These are phyloP conservation scores for Tuber magnatum DNA, from an alignment of 495 filamentous ascomycete species.

Conservation along the genomic window DNA sequence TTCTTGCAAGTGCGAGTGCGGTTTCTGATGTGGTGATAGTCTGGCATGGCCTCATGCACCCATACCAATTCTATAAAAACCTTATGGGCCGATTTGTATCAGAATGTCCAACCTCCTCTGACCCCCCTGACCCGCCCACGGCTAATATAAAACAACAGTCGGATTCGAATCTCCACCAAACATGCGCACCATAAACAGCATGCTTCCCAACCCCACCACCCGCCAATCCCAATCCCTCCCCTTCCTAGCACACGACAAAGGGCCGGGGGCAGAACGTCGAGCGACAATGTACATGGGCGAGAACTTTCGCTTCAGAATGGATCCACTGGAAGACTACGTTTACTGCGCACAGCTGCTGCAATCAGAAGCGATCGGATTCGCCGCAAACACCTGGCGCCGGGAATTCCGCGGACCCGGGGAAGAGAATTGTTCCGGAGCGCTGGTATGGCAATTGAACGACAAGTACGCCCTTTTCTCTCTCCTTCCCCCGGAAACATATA, in stretches of 20 bases:
- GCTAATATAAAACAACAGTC: constrained; percentile 40
- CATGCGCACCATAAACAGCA: constrained; percentile 62
- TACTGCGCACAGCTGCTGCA: constrained; percentile 63
- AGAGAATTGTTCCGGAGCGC: constrained; percentile 61
- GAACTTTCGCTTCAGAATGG: constrained; percentile 53
- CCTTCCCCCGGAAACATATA: too few species aligned
- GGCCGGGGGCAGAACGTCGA: constrained; percentile 66
- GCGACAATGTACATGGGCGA: constrained; percentile 69
- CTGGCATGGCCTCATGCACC: constrained; percentile 41
- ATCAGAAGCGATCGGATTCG: constrained; percentile 60
- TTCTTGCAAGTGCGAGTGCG: background rate
- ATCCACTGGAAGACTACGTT: constrained; percentile 48
- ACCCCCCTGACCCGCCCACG: constrained; percentile 45
- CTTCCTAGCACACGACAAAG: constrained; percentile 89
- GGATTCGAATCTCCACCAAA: constrained; percentile 89
- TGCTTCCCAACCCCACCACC: constrained; percentile 56
- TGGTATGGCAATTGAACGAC: constrained; percentile 87
- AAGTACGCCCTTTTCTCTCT: constrained; percentile 47
- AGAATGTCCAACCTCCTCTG: constrained; percentile 52
- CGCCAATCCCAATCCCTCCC: constrained; percentile 72
- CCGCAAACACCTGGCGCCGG: constrained; percentile 57
- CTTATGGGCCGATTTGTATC: constrained; percentile 59
- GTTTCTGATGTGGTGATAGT: constrained; percentile 8
- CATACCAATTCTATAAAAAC: constrained; percentile 59
- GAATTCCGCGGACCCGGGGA: constrained; percentile 48